Conservation (phyloP, 129 eudicot genomes). For the Kitagawia praeruptora region DNA sequence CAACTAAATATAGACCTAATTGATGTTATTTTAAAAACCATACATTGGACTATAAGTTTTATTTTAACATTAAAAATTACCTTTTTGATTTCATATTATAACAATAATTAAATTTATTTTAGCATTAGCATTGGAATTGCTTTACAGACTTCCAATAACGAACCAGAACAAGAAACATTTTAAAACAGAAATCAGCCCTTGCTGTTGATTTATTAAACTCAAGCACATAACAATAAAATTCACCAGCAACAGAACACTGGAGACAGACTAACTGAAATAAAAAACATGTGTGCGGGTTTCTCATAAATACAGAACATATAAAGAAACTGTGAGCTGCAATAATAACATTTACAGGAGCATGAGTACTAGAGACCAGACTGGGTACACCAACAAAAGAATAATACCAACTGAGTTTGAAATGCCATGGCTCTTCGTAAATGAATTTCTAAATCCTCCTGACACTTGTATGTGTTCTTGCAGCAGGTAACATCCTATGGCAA, state of each 20-base stretch:
- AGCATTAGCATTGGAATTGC: no score
- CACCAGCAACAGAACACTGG: neutral
- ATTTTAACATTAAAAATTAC: no score
- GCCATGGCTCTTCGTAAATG: constrained; percentile 71
- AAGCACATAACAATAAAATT: neutral
- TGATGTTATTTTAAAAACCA: no score
- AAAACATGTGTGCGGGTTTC: neutral
- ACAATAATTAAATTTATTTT: no score
- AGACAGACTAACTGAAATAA: neutral
- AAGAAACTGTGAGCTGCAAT: neutral
- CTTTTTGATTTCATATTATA: no score
- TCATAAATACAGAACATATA: neutral
- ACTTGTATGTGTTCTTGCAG: constrained; percentile 89
- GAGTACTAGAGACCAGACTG: constrained; percentile 71
- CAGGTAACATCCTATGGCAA: constrained; percentile 75
- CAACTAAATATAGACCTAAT: no score
- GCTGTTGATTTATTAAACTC: neutral
- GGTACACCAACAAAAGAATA: constrained; percentile 60
- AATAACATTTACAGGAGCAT: constrained; percentile 12
- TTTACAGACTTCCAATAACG: no score
- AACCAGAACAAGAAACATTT: neutral
- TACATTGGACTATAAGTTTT: no score
- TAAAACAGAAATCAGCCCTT: neutral
- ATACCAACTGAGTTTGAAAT: constrained; percentile 77
- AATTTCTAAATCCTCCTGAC: constrained; percentile 85